Conservation (phyloP, 2,329 filamentous ascomycete species). For the Stagonosporopsis rhizophila region DNA sequence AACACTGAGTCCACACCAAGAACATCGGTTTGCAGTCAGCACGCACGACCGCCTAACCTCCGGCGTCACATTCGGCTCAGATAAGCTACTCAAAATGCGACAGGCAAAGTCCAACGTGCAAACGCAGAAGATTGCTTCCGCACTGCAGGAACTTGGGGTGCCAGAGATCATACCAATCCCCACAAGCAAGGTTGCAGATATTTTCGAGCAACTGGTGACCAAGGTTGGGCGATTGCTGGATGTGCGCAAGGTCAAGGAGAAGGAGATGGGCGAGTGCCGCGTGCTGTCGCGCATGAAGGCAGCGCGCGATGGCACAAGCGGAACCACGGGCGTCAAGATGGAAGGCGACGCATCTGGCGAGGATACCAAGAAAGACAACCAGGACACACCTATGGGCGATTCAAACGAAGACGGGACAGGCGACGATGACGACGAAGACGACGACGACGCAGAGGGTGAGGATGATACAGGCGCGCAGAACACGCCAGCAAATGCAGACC, state of each 20-base stretch:
- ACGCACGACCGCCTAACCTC: conserved; percentile 84
- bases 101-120: conserved; percentile 79
- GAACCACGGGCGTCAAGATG: conserved; percentile 23
- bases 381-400: conserved; percentile 37
- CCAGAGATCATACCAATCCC: conserved; percentile 75
- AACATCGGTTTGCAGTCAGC: conserved; percentile 81
- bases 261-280: conserved; percentile 71
- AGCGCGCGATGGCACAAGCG: conserved; percentile 22
- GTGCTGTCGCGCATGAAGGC: conserved; percentile 50
- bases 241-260: conserved; percentile 75
- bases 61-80: conserved; percentile 88
- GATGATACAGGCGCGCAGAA: conserved; percentile 21
- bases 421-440: conserved; percentile 36
- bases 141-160: conserved; percentile 75
- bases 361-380: conserved; percentile 25
- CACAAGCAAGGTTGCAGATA: conserved; percentile 72
- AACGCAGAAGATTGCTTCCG: conserved; percentile 75
- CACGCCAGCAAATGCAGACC: conserved; percentile 15
- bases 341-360: conserved; percentile 6
- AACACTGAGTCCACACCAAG: conserved; percentile 74
- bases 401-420: conserved; percentile 40
- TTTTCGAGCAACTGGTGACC: conserved; percentile 74
- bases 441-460: conserved; percentile 37
- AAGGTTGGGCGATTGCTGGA: conserved; percentile 75
- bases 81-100: conserved; percentile 79